Evolutionary conservation across 441 rosid species (phyloP), one percentile per base, ranked within the genome.

Genomic region (Jatropha multifida): DNA sequence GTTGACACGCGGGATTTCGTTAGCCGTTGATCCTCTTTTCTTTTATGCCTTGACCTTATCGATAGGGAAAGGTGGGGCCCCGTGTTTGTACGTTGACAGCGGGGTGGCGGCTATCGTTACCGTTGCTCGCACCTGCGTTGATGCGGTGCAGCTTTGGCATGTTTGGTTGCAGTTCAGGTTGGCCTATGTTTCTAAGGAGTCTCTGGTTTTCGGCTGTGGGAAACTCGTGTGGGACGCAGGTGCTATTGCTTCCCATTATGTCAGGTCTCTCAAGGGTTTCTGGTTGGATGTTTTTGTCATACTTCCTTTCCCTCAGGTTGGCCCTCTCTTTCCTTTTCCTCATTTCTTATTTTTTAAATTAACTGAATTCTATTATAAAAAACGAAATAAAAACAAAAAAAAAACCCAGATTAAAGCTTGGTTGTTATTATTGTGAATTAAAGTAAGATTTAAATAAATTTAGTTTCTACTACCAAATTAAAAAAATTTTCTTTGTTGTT

Each of bases 161-260:
- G 20, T 93, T 44, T 90, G 94, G 93, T 86, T 91, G 74, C 97
- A 93, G 68, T 88, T 93, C 69, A 78, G 87, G 84, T 26, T 88
- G 77, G 96, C 94, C 1, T 93, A 93, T 73, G 89, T 90, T 70
- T 88, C 93, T 0, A 81, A 77, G 44, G 91, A 88, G 86, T 86
- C 93, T 0, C 85, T 90, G n/a, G 97, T 93, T 0, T 79, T 88
- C 17, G 97, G 97, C 11, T 86, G 92, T 12, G 93, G 97, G 48
- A 89, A 91, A 77, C 94, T 93, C 79, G 93, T 87, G 85, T 90
- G 96, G 97, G 91, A 90, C 84, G 88, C 92, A 73, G 86, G 88
- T 71, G 88, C 91, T 26, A 85, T 91, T 76, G 91, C 89, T 41
- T 71, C 80, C 0, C 90, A 88, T 75, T 90, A 90, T 52, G 79